Evolutionary conservation across 768 basidiomycete genomes (phyloP), one percentile per base, ranked within the genome.

Genomic region (Postia placenta): DNA sequence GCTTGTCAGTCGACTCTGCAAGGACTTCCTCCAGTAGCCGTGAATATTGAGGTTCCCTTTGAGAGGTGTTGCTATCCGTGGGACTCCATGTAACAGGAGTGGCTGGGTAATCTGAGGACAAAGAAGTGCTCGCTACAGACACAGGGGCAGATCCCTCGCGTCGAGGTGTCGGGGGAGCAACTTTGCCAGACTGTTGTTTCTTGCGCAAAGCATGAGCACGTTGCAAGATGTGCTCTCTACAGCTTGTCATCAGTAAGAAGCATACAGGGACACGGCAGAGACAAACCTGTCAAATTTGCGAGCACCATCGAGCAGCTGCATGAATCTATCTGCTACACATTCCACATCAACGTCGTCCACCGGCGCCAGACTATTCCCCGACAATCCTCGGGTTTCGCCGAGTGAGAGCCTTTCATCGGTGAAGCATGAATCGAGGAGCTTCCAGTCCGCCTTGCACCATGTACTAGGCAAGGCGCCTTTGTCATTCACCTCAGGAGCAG

Each of bases 391-490:
- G 33, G 50, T 61, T 55, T 54, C 64, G 2, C 72, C 79, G 40
- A 78, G 55, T 2, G 74, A 72, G 12, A 85, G 63, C 26, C 85
- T 71, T 60, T 84, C 80, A 46, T 87, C 84, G 11, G 85, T 83
- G 53, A 91, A 84, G 58, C 86, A 88, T 20, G 77, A 78, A 63
- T 92, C 90, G 42, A 93, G 70, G 42, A 72, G 60, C 62, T 85
- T 90, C 90, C 90, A 93, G 45, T 91, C 85, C 19, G 78, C 76
- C 58, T 83, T 85, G 3, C 74, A 71, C 90, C 90, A 93, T 35
- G 65, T 67, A 12, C 67, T 55, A 0, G 63, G 64, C 2, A n/a
- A n/a, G 48, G 56, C 22, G 43, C 49, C 5, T 26, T 23, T 12
- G 22, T 43, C 11, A 7, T 11, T 24, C 36, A 27, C n/a, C 36